Percentiles rank a stretch among this genome's conserved stretches.
phyloP scores from a whole-genome alignment of 257 asterid genomes.

The Solanum arcanum region DNA sequence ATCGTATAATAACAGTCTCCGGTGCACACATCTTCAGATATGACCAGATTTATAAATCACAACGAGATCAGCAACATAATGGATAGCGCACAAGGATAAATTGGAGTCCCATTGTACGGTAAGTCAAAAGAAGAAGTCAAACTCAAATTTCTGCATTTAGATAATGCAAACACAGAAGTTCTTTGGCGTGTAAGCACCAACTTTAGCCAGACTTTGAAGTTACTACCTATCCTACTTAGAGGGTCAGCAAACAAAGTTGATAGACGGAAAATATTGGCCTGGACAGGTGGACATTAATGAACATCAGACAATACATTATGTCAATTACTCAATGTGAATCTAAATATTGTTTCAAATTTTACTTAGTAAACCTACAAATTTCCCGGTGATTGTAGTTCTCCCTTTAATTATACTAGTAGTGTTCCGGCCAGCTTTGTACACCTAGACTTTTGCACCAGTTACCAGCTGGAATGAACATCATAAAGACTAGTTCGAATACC shows the following conservation, averaged over 20 bases:
- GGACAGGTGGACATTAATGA: neutral
- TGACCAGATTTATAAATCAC: neutral
- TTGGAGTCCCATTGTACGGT: neutral
- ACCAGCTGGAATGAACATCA: neutral
- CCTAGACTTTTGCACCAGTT: neutral
- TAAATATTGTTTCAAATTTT: neutral
- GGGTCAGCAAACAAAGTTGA: neutral
- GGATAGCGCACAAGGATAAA: neutral
- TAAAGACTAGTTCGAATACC: neutral
- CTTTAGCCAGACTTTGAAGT: neutral
- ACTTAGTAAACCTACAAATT: neutral
- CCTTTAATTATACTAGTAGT: neutral
- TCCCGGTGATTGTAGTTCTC: neutral
- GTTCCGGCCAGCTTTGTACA: neutral
- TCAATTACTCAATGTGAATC: neutral
- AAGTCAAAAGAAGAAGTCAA: neutral
- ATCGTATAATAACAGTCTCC: neutral
- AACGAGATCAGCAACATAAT: neutral
- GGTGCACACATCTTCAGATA: neutral
- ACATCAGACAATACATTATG: neutral
- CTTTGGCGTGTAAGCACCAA: neutral
- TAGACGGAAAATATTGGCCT: neutral
- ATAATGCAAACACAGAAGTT: neutral
- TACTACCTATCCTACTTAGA: neutral
- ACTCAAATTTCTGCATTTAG: neutral